phyloP scores from a whole-genome alignment of 2,329 filamentous ascomycete species.

The Coniosporium tulheliwenetii region DNA sequence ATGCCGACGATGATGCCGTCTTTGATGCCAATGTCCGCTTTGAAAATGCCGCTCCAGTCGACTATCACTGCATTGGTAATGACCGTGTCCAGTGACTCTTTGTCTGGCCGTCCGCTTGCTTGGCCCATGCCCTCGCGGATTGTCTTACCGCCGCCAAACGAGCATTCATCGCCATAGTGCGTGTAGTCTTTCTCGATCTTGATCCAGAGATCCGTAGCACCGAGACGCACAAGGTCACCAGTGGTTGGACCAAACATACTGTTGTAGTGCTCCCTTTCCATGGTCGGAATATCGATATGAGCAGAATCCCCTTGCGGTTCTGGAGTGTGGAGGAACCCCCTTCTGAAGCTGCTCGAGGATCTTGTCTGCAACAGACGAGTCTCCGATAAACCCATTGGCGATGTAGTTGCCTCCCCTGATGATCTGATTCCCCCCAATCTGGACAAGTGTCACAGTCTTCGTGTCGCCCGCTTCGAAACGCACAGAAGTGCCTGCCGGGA shows the following conservation, averaged over 20 bases:
- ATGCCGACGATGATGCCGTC: constrained; percentile 73
- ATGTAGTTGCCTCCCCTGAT: constrained; percentile 76
- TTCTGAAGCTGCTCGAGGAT: constrained; percentile 52
- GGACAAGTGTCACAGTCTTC: constrained; percentile 78
- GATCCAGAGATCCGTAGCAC: constrained; percentile 77
- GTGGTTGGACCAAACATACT: constrained; percentile 89
- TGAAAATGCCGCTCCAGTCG: constrained; percentile 87
- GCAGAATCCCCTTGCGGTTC: constrained; percentile 44
- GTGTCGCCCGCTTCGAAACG: constrained; percentile 88
- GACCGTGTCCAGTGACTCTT: constrained; percentile 65
- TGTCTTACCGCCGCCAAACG: constrained; percentile 90
- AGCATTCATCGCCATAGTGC: constrained; percentile 80
- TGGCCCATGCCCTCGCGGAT: constrained; percentile 93
- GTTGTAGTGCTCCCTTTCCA: constrained; percentile 66
- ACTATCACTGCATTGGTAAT: constrained; percentile 82
- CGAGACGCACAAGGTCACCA: constrained; percentile 70
- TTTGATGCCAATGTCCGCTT: constrained; percentile 91
- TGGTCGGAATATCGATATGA: constrained; percentile 45
- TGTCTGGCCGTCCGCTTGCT: constrained; percentile 58
- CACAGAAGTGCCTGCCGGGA: constrained; percentile 79
- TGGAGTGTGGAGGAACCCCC: constrained; percentile 62
- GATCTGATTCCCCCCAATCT: constrained; percentile 66
- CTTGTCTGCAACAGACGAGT: constrained; percentile 40
- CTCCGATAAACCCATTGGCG: constrained; percentile 57
- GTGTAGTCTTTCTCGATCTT: constrained; percentile 78